Percentiles rank a stretch among this genome's conserved stretches.
Evolutionary conservation across 345 rosid genomes (phyloP).

Genomic region (Turnera subulata): DNA sequence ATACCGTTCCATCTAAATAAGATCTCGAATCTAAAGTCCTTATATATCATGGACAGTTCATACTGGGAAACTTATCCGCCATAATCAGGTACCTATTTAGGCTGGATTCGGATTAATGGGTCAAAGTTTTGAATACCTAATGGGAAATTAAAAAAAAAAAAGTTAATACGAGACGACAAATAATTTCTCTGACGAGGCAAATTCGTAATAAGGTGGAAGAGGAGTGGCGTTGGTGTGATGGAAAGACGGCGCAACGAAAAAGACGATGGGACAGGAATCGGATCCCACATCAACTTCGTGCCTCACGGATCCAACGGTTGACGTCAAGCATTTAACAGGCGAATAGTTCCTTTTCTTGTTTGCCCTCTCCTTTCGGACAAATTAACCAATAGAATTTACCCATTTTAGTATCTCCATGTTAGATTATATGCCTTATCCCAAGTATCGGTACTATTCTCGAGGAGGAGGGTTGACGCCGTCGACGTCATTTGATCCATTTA

Average conservation of each 20-base stretch:
- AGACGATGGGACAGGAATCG: neutral
- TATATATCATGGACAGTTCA: no score
- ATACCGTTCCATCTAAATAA: no score
- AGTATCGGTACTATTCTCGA: conserved; percentile 17
- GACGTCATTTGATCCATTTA: neutral
- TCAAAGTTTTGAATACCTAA: no score
- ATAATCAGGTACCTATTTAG: no score
- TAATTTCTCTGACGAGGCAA: no score
- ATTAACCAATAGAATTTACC: no score
- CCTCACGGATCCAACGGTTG: conserved; percentile 27
- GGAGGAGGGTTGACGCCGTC: conserved; percentile 19
- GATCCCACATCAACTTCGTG: conserved; percentile 26
- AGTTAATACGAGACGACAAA: neutral
- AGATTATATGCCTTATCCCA: conserved; percentile 13
- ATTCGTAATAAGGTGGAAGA: no score
- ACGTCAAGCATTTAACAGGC: conserved; percentile 17
- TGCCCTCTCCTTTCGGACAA: neutral
- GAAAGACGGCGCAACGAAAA: conserved; percentile 25
- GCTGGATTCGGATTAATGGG: no score
- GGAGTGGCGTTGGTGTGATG: neutral
- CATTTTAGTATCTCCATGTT: neutral
- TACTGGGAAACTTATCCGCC: no score
- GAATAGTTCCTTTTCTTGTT: neutral
- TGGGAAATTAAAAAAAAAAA: no score
- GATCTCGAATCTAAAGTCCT: no score